Base-by-base conservation (phyloP, 768 basidiomycete genomes). In the Tephrocybe sp. region DNA sequence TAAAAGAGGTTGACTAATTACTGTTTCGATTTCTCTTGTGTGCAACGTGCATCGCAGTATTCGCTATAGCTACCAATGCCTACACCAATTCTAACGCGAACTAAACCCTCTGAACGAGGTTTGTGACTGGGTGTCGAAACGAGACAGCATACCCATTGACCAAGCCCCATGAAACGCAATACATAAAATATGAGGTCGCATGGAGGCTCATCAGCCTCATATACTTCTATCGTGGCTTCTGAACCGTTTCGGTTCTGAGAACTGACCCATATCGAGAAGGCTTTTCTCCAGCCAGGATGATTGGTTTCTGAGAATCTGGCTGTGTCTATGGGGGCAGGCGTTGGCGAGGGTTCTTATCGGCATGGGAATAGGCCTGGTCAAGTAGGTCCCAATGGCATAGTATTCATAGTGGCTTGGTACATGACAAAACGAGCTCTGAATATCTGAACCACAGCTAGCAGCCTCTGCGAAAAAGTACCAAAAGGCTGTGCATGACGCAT, bases 381-480 rank as follows among this genome's bases (percentile, higher is more conserved):
- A 66, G 30, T 61, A 66, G 48, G 62, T 65, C 8, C 65, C 64
- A 21, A 60, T 58, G n/a, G 50, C 62, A 65, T 26, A 62, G 60
- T 37, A 58, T 65, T 15, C 63, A 41, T 65, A n/a, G 54, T 59
- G 0, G 34, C 56, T 10, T 64, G 63, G 64, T 61, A 66, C 10
- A 38, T 50, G 25, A 32, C 41, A 8, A 43, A 50, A 43, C 11
- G 41, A 26, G 21, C n/a, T 4, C 33, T 50, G 1, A 11, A 43
- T 34, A 32, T 50, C 24, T n/a, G n/a, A n/a, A n/a, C n/a, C n/a
- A n/a, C n/a, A n/a, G n/a, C n/a, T n/a, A n/a, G n/a, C n/a, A n/a
- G n/a, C n/a, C n/a, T n/a, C n/a, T n/a, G n/a, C n/a, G n/a, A n/a
- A n/a, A n/a, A n/a, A n/a, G n/a, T n/a, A n/a, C n/a, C n/a, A n/a